Percentiles rank a stretch among this genome's conserved stretches.
Conservation (phyloP, 768 basidiomycete species). For the Pulveroboletus ravenelii region DNA sequence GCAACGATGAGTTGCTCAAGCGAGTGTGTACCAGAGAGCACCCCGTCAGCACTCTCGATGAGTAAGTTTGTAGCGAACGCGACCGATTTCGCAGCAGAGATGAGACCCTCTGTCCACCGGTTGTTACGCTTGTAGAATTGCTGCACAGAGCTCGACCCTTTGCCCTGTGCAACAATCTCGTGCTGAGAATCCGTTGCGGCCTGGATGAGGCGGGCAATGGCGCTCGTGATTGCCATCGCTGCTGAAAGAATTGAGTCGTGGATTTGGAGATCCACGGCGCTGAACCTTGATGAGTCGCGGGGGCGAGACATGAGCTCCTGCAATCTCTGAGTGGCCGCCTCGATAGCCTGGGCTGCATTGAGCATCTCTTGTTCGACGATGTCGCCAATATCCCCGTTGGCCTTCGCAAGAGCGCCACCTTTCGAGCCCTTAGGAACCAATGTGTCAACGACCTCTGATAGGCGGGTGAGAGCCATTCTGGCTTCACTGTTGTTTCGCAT, state of each 20-base stretch:
- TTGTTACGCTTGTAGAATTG: constrained; percentile 99
- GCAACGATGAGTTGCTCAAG: constrained; percentile 98
- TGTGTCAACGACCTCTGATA: constrained; percentile 83
- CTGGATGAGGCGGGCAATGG: constrained; percentile 90
- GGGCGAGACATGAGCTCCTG: constrained; percentile 91
- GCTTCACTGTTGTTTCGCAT: constrained; percentile 86
- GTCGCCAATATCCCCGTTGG: constrained; percentile 92
- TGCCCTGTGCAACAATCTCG: constrained; percentile 95
- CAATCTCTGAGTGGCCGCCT: constrained; percentile 83
- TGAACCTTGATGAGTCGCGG: constrained; percentile 81
- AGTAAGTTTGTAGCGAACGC: constrained; percentile 93
- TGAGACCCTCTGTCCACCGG: constrained; percentile 98
- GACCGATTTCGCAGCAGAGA: constrained; percentile 96
- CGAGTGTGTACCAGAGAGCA: constrained; percentile 93
- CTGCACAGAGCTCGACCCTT: constrained; percentile 84
- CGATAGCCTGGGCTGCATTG: constrained; percentile 89
- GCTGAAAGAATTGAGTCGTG: constrained; percentile 96
- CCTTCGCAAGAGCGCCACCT: constrained; percentile 59
- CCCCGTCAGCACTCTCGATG: constrained; percentile 97
- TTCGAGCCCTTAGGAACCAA: constrained; percentile 82
- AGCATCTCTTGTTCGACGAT: constrained; percentile 97
- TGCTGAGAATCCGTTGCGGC: constrained; percentile 98
- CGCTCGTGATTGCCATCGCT: constrained; percentile 92
- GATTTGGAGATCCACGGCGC: constrained; percentile 89
- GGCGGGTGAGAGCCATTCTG: constrained; percentile 73